Base-by-base conservation (phyloP, 805 yeast species). In the Tetrapisispora phaffii region DNA sequence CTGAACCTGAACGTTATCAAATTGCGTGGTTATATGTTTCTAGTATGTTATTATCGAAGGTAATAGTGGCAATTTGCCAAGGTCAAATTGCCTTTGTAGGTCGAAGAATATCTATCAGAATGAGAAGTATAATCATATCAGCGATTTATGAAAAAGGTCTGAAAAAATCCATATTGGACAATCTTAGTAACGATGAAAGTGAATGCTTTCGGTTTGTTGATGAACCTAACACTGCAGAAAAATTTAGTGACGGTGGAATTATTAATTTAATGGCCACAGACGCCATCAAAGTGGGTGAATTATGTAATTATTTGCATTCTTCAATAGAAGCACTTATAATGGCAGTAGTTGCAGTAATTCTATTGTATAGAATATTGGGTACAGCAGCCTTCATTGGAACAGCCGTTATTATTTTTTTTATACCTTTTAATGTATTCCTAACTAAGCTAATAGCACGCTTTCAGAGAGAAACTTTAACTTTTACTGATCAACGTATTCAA, bases 231-330 rank as follows among this genome's bases (percentile, higher is more conserved):
- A 60, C 65, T 40, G 69, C 62, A 19, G 67, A 61, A 39, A 69
- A 69, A 42, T 70, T 48, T 65, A 93, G 87, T 60, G 63, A 87
- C 44, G 98, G 98, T 52, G 88, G 95, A 15, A 85, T 93, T 51
- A 89, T 93, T 60, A 93, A 93, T 61, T 72, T 90, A 56, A 90
- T 90, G 88, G 82, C 97, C 26, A 93, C 93, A 41, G 98, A 93
- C 70, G 93, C 98, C 5, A 89, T 86, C 70, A 93, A 90, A 65
- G 89, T 93, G 21, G 83, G 95, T 32, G 98, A 93, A 69, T 79
- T 90, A 47, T 83, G 94, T 67, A 95, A 94, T 33, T 93, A 93
- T 59, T 66, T 90, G 47, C 97, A 93, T 63, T 83, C 77, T 55
- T 80, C 88, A 58, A 81, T 85, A 15, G 79, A 82, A 48, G 81